Evolutionary conservation across 768 basidiomycete genomes (phyloP).

Genomic region (Kwoniella bestiolae): DNA sequence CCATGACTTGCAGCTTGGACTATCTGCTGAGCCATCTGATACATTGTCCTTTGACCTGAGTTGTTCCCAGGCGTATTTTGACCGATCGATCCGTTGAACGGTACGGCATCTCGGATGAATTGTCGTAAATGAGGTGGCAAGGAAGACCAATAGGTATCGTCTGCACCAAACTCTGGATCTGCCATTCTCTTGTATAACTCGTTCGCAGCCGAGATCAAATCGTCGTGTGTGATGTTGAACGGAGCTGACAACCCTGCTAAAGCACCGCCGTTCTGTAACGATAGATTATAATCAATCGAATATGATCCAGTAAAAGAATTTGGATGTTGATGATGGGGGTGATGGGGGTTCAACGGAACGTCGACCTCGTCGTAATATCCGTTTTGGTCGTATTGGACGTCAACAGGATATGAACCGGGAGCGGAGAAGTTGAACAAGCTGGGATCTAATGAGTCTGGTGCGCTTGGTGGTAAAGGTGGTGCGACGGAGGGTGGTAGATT

Average conservation of each 20-base stretch:
- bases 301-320: constrained; percentile 30
- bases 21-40: constrained; percentile 71
- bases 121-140: constrained; percentile 71
- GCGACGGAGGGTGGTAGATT: constrained; percentile 16
- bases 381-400: constrained; percentile 41
- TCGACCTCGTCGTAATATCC: constrained; percentile 42
- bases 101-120: constrained; percentile 66
- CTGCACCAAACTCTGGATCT: constrained; percentile 60
- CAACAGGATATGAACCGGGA: constrained; percentile 42
- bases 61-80: constrained; percentile 54
- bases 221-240: constrained; percentile 62
- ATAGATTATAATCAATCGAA: constrained; percentile 39
- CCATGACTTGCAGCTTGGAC: constrained; percentile 55
- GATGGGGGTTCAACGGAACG: constrained; percentile 17
- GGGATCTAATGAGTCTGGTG: constrained; percentile 33
- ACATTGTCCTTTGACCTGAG: constrained; percentile 67
- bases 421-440: constrained; percentile 37
- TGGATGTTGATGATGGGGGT: constrained; percentile 10
- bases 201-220: constrained; percentile 67
- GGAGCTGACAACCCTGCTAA: constrained; percentile 26
- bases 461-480: constrained; percentile 19
- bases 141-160: constrained; percentile 72
- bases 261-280: constrained; percentile 20
- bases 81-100: constrained; percentile 54
- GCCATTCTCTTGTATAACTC: constrained; percentile 67